These are phyloP conservation scores for Trametes sanguinea DNA, from an alignment of 768 basidiomycete species.

Conservation along the genomic window DNA sequence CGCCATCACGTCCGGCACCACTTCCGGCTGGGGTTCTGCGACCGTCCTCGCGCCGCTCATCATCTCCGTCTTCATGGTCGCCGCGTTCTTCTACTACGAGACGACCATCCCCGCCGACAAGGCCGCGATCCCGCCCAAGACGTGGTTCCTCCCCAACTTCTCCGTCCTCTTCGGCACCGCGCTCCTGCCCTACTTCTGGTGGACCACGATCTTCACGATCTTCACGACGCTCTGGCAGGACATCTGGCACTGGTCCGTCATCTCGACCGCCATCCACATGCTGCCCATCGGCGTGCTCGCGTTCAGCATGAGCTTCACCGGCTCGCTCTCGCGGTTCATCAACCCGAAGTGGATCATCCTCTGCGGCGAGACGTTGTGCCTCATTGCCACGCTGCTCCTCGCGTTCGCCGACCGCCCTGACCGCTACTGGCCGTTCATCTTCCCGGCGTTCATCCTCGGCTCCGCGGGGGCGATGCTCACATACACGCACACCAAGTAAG, in stretches of 20 bases:
- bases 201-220: constrained; percentile 37
- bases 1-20: constrained; percentile 43
- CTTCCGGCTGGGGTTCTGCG: constrained; percentile 43
- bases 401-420: constrained; percentile 42
- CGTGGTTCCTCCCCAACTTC: constrained; percentile 44
- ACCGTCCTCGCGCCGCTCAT: constrained; percentile 46
- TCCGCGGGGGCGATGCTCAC: constrained; percentile 47
- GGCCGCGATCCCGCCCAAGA: constrained; percentile 40
- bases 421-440: constrained; percentile 48
- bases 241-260: constrained; percentile 37
- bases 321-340: constrained; percentile 38
- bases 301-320: constrained; percentile 41
- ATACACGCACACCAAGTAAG: constrained; percentile 53
- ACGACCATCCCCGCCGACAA: constrained; percentile 35
- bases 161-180: constrained; percentile 38
- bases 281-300: constrained; percentile 45
- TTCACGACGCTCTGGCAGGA: constrained; percentile 40
- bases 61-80: constrained; percentile 40
- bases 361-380: constrained; percentile 40
- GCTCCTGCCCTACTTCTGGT: constrained; percentile 44
- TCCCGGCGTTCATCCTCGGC: constrained; percentile 54
- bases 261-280: constrained; percentile 44
- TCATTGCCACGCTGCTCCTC: constrained; percentile 44
- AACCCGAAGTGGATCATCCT: constrained; percentile 50
- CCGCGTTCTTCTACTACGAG: constrained; percentile 47